These are phyloP conservation scores for Peronospora belbahrii DNA, from an alignment of 352 stramenopile genomes.

Conservation along the genomic window DNA sequence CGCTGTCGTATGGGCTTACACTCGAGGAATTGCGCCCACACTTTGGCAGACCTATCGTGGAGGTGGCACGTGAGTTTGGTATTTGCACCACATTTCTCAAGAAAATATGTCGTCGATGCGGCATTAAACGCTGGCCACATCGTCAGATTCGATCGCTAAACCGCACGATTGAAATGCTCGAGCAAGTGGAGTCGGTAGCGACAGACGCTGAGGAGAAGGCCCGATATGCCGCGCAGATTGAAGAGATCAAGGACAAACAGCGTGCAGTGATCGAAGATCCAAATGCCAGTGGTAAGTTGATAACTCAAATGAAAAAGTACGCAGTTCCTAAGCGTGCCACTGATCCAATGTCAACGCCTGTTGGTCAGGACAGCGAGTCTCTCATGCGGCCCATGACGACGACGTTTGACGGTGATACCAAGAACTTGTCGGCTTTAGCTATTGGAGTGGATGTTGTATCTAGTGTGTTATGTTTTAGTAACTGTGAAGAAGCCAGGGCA, in stretches of 20 bases:
- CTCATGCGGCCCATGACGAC: neutral
- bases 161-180: constrained; percentile 69
- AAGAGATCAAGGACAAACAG: constrained; percentile 56
- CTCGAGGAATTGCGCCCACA: constrained; percentile 54
- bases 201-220: constrained; percentile 34
- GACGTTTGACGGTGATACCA: neutral
- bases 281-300: constrained; percentile 47
- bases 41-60: constrained; percentile 56
- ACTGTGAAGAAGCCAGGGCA: neutral
- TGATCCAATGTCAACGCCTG: constrained; percentile 1
- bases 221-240: constrained; percentile 51
- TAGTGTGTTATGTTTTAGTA: neutral
- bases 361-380: constrained; percentile 1
- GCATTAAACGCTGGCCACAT: constrained; percentile 62
- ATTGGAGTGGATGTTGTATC: constrained; percentile 14
- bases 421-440: constrained; percentile 13
- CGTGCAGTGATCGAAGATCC: constrained; percentile 58
- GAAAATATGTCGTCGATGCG: constrained; percentile 59
- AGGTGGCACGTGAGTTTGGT: constrained; percentile 59
- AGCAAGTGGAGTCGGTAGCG: constrained; percentile 42
- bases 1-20: constrained; percentile 43
- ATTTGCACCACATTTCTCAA: constrained; percentile 76
- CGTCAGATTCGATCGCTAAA: constrained; percentile 62
- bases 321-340: constrained; percentile 5
- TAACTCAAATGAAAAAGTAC: constrained; percentile 55